Evolutionary conservation across 495 filamentous ascomycete species (phyloP), one percentile per base, ranked within the genome.

Genomic region (Penicillium antarcticum): DNA sequence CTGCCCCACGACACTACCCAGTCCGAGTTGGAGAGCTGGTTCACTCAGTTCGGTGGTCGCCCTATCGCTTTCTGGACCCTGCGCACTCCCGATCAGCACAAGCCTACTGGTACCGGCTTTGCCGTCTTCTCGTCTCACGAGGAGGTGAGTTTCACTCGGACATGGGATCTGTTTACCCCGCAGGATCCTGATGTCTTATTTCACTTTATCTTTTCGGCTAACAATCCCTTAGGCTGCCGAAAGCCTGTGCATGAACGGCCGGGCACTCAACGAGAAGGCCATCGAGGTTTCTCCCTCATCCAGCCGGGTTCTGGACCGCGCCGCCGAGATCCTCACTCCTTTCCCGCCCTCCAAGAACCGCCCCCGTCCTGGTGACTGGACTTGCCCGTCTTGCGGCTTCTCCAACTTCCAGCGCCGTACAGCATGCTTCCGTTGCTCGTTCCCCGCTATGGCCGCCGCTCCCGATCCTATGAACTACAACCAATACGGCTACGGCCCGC

Each of bases 51-150:
- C 61, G 92, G 94, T 48, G 94, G 94, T 37, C 88, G 94, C 14
- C 94, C 94, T n/a, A 97, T 97, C 75, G 92, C 92, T 17, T 98
- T 98, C 72, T 98, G 92, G 92, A 98, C 94, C 16, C 77, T 98
- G 45, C 89, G 94, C 36, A 97, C 94, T 17, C 94, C 94, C 10
- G 94, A 98, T 68, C 94, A 97, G 69, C 92, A 97, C 74, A 98
- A 98, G 77, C 94, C 94, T 16, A 97, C 92, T 7, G 94, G 94
- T 16, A 92, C 92, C 37, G 94, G 94, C 19, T 98, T 98, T 69
- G 94, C 92, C 17, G 91, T 97, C 29, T 98, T 98, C 66, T 97
- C 94, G 45, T 97, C 92, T 23, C 94, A 98, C 61, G 94, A 98
- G 81, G 94, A 98, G 89, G 92, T 96, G 76, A 75, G 88, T 76